Evolutionary conservation across 2,329 filamentous ascomycete genomes (phyloP).

Genomic region (Cladosporium colombiae): DNA sequence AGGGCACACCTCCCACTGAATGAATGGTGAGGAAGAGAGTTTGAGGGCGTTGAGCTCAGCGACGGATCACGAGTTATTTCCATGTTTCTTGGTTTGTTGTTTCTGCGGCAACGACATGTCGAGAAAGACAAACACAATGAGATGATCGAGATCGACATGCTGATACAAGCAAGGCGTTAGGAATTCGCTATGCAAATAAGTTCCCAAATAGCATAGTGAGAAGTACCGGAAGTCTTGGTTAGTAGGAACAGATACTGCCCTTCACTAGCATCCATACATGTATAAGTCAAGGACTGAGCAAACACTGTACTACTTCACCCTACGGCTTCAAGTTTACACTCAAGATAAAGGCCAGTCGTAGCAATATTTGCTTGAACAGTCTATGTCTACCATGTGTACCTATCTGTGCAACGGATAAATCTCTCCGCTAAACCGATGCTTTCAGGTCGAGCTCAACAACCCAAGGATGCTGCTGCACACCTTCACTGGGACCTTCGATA

Average conservation of each 20-base stretch:
- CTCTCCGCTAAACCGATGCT: not conserved
- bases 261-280: not conserved
- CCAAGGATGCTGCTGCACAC: constrained; percentile 55
- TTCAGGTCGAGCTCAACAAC: constrained; percentile 53
- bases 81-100: too few relatives aligned
- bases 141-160: too few relatives aligned
- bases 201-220: not conserved
- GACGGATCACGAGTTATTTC: too few relatives aligned
- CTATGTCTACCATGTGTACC: not conserved
- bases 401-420: not conserved
- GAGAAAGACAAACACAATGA: too few relatives aligned
- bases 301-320: not conserved
- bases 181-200: too few relatives aligned
- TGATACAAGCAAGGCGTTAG: too few relatives aligned
- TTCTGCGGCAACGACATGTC: too few relatives aligned
- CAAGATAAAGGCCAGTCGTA: not conserved
- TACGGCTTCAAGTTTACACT: not conserved
- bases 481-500: constrained; percentile 47
- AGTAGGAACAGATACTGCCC: not conserved
- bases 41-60: too few relatives aligned
- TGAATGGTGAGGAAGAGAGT: too few relatives aligned
- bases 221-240: not conserved
- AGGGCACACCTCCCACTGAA: too few relatives aligned
- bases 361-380: not conserved
- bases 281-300: not conserved